Evolutionary conservation across 768 basidiomycete genomes (phyloP), one percentile per base, ranked within the genome.

Genomic region (Lanmaoa pseudosensibilis): DNA sequence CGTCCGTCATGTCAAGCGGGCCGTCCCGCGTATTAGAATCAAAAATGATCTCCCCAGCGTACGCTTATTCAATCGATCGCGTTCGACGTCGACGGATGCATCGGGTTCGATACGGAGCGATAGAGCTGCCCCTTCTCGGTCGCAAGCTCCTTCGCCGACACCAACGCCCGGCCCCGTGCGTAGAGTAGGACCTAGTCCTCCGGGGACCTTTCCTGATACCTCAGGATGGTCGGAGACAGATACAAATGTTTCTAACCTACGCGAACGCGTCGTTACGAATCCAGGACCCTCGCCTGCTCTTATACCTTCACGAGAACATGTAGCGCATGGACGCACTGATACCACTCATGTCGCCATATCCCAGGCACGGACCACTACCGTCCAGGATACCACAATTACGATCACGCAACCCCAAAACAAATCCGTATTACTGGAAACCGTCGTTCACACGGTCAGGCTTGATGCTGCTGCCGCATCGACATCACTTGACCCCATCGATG

Each of bases 161-260:
- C 61, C 63, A 18, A 46, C 51, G 4, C 59, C 59, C 5, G 38
- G 52, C 15, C 65, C 64, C 1, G 16, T 58, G 19, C 72, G 72
- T 2, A 63, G 65, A 38, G 52, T 34, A 11, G 62, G 72, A 11
- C 68, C 56, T 23, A 70, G 56, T 30, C 70, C 70, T 36, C 70
- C 70, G 5, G 70, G 70, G 4, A 63, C 70, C 0, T 64, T 64
- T 18, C 66, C 72, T 8, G 61, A 62, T 19, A 55, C 44, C 11
- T 69, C 70, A 5, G 72, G 70, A 18, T 69, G 72, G 68, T 72
- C 72, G 1, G 70, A 72, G 48, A 70, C 65, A 1, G 67, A 44
- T 6, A 60, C 60, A 1, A 59, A 72, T 18, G n/a, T 73, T 6
- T 70, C 70, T n/a, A 21, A 25, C 43, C 15, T 50, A 33, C 66